A percentile compares a stretch with the other conserved stretches of the same genome.
These are phyloP conservation scores for Phylloporus sp. DNA, from an alignment of 768 basidiomycete genomes.

Conservation along the genomic window DNA sequence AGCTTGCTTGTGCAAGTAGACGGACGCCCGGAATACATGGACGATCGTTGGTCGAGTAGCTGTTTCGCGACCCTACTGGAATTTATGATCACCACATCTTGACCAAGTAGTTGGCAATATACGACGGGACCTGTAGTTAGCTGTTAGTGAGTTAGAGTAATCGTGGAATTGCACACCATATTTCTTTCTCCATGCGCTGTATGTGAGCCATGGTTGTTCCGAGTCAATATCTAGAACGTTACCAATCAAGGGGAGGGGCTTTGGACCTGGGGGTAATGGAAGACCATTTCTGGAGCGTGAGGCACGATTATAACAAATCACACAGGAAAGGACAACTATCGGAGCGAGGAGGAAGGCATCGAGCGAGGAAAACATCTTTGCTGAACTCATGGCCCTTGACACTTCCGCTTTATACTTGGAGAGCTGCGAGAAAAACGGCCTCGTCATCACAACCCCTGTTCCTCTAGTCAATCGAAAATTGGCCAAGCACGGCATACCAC, in stretches of 20 bases:
- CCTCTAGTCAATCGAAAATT: slow-evolving; percentile 1
- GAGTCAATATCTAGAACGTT: slow-evolving; percentile 23
- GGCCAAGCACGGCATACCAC: slow-evolving; percentile 2
- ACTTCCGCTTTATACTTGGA: slow-evolving; percentile 17
- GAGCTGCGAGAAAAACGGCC: slow-evolving; percentile 1
- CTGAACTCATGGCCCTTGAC: not conserved
- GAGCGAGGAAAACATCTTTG: slow-evolving; percentile 9
- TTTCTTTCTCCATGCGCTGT: slow-evolving; percentile 25
- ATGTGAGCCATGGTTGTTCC: slow-evolving; percentile 24
- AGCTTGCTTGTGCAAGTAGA: slow-evolving; percentile 18
- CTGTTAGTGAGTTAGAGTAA: not conserved
- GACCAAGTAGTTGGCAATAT: slow-evolving; percentile 25
- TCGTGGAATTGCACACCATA: slow-evolving; percentile 18
- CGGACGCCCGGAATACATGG: slow-evolving; percentile 27
- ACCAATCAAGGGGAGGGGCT: slow-evolving; percentile 21
- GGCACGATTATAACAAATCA: slow-evolving; percentile 4
- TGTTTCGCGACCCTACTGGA: slow-evolving; percentile 24
- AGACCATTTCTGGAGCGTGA: slow-evolving; percentile 3
- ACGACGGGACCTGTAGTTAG: slow-evolving; percentile 23
- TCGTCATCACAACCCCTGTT: slow-evolving; percentile 11
- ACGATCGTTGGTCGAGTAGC: slow-evolving; percentile 28
- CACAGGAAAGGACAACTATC: slow-evolving; percentile 11
- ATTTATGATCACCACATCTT: slow-evolving; percentile 25
- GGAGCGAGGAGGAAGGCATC: slow-evolving; percentile 5
- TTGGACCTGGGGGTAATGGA: slow-evolving; percentile 23